Percentiles rank a stretch among this genome's conserved stretches.
Evolutionary conservation across 139 green algal species (phyloP).

Genomic region (Zygnema circumcarinatum): DNA sequence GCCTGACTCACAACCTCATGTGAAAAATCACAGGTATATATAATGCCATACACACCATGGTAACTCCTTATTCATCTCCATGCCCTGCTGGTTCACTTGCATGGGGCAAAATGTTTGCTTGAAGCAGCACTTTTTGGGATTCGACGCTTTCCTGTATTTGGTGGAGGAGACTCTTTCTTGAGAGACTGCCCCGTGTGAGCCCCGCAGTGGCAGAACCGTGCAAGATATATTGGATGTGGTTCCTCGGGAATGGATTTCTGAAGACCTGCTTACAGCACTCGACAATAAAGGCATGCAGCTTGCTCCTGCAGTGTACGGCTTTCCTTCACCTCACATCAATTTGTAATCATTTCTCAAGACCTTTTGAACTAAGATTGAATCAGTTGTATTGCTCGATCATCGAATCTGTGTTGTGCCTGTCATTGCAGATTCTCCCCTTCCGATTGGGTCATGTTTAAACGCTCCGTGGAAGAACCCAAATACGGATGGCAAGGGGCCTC

Average conservation of each 20-base stretch:
- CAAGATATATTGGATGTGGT: slow-evolving; percentile 21
- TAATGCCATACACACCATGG: neutral
- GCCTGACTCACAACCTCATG: slow-evolving; percentile 7
- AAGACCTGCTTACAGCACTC: slow-evolving; percentile 19
- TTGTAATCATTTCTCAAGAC: too few relatives aligned
- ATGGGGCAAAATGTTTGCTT: too few relatives aligned
- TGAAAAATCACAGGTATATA: slow-evolving; percentile 33
- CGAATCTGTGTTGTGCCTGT: neutral
- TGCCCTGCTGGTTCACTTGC: too few relatives aligned
- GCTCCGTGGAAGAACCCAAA: slow-evolving; percentile 20
- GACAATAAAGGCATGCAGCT: neutral
- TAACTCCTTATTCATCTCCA: neutral
- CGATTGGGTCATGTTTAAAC: slow-evolving; percentile 37
- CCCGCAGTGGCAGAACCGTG: slow-evolving; percentile 21
- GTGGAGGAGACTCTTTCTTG: too few relatives aligned
- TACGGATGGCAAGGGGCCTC: slow-evolving; percentile 12
- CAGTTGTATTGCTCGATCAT: neutral
- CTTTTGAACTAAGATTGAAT: too few relatives aligned
- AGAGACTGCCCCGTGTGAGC: too few relatives aligned
- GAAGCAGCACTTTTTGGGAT: too few relatives aligned
- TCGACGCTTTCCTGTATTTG: too few relatives aligned
- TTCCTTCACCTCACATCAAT: too few relatives aligned
- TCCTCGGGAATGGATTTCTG: slow-evolving; percentile 41
- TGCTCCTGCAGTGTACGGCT: slow-evolving; percentile 10
- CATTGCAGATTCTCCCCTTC: slow-evolving; percentile 1